Base-by-base conservation (phyloP, 352 stramenopile species). In the Phytophthora lateralis region DNA sequence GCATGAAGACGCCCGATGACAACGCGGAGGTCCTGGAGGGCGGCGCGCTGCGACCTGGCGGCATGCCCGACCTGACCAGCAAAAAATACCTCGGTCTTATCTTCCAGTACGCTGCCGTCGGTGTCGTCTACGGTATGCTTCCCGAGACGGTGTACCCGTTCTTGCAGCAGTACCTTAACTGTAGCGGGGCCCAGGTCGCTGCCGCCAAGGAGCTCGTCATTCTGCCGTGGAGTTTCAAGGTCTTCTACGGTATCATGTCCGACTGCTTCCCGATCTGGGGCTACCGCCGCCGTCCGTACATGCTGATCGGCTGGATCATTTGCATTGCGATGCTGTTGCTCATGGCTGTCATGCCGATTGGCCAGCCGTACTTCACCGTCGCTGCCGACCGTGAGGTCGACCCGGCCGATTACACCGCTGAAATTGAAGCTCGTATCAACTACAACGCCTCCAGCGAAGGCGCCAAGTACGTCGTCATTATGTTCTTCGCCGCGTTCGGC, bases 211-310 rank as follows among this genome's bases (percentile, higher is more conserved):
- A 72, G 43, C 68, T 88, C 1, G 57, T 86, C 18, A 58, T 69
- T 9, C 38, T 89, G 7, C 75, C 76, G 1, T 89, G 79, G 79
- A 87, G 72, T 55, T 84, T 87, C 61, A 89, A 95, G 65, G 73
- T 90, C 1, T 71, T 74, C 37, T 74, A 71, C 39, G 66, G 66
- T 48, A 70, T 73, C 43, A 41, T 69, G 3, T 73, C 65, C 1
- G 65, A 73, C 39, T 73, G 65, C n/a, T 73, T 61, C 41, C 78
- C 79, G 12, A 69, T 90, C 50, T 72, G 61, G 15, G 80, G 80
- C 14, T 88, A 85, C 63, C 80, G 80, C 30, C 77, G 80, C 55
- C 79, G 79, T 41, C 76, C 80, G 14, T 89, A 79, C 60, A 87
- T 89, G 73, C 41, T 88, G 14, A 60, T 89, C 37, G 80, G 80